Conservation (phyloP, 2,329 filamentous ascomycete genomes). For the Fusarium marasasianum region DNA sequence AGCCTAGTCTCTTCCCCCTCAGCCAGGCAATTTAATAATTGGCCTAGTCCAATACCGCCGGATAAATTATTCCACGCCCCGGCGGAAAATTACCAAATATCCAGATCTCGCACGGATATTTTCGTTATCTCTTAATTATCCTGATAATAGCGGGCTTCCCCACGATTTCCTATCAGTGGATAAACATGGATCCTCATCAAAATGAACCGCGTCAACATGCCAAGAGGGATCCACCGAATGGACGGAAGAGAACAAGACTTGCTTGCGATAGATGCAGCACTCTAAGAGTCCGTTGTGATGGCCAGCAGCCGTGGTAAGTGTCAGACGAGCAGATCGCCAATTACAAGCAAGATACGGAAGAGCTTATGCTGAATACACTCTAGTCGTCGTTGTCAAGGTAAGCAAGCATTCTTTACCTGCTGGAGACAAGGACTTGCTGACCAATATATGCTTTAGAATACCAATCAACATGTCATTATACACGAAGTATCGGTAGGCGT, state of each 20-base stretch:
- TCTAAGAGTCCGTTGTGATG: background rate
- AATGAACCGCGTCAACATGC: background rate
- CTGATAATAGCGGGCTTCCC: background rate
- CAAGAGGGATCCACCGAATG: background rate
- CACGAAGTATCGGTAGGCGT: background rate
- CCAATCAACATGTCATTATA: background rate
- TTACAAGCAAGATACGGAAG: too few relatives aligned
- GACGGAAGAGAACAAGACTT: background rate
- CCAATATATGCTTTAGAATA: rapidly evolving
- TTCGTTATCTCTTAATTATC: background rate
- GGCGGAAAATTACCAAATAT: background rate
- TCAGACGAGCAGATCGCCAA: background rate
- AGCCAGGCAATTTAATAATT: background rate
- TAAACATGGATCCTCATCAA: background rate
- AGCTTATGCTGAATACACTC: background rate
- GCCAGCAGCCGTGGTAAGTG: background rate
- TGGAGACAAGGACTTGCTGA: background rate
- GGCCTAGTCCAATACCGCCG: background rate
- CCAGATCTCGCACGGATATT: background rate
- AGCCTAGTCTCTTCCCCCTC: background rate
- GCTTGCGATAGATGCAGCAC: background rate
- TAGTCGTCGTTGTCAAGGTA: background rate
- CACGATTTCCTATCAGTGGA: background rate
- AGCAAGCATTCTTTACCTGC: too few relatives aligned
- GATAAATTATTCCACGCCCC: background rate